phyloP scores from a whole-genome alignment of 2,329 filamentous ascomycete genomes.

The Dothistroma septosporum region DNA sequence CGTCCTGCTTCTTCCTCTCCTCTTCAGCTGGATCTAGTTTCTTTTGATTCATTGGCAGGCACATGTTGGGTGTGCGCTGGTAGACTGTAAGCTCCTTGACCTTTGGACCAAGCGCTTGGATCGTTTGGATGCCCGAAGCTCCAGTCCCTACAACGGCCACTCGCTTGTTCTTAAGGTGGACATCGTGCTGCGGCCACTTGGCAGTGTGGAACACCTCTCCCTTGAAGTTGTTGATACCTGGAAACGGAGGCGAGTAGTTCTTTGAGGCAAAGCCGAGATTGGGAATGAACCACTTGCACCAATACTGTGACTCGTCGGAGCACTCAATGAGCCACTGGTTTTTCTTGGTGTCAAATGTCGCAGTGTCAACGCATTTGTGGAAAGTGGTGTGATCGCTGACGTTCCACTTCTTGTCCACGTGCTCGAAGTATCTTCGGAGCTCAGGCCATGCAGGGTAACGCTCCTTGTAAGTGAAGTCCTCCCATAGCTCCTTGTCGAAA shows the following conservation, averaged over 20 bases:
- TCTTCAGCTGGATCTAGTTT: slow-evolving; percentile 41
- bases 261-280: slow-evolving; percentile 57
- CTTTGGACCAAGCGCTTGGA: slow-evolving; percentile 55
- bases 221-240: slow-evolving; percentile 57
- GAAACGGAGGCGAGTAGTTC: slow-evolving; percentile 57
- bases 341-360: slow-evolving; percentile 48
- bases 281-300: slow-evolving; percentile 51
- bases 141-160: slow-evolving; percentile 62
- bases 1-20: slow-evolving; percentile 47
- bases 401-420: slow-evolving; percentile 53
- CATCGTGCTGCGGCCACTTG: slow-evolving; percentile 51
- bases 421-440: slow-evolving; percentile 56
- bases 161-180: slow-evolving; percentile 55
- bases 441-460: slow-evolving; percentile 40
- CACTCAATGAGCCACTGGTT: slow-evolving; percentile 52
- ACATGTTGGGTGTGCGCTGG: slow-evolving; percentile 56
- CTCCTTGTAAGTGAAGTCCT: slow-evolving; percentile 53
- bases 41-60: slow-evolving; percentile 56
- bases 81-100: slow-evolving; percentile 51
- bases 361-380: slow-evolving; percentile 53
- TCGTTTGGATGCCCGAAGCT: slow-evolving; percentile 60
- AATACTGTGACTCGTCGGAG: slow-evolving; percentile 49
- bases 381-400: slow-evolving; percentile 56
- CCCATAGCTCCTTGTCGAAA: slow-evolving; percentile 29
- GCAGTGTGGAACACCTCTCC: slow-evolving; percentile 52